Conservation (phyloP, 2,329 filamentous ascomycete genomes). For the Fusarium devonianum region DNA sequence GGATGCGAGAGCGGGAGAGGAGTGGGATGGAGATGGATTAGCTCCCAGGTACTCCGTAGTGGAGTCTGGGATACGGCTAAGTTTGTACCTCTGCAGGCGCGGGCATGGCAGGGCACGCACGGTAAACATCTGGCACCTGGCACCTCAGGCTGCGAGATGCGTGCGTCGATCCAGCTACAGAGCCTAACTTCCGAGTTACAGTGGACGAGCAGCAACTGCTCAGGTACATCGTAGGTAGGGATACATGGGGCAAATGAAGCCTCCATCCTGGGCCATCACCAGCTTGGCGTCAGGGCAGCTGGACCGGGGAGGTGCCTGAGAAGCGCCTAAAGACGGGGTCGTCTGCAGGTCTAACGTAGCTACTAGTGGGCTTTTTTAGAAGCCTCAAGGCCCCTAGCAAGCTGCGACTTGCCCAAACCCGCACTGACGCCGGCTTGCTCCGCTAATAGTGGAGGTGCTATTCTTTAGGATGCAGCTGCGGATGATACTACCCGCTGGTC, state of each 20-base stretch:
- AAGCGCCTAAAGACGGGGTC: constrained; percentile 40
- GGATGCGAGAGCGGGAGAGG: constrained; percentile 33
- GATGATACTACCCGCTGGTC: constrained; percentile 9
- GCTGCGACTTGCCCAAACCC: constrained; percentile 24
- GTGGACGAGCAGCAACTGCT: background rate
- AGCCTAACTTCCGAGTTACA: too few relatives aligned
- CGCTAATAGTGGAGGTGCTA: constrained; percentile 36
- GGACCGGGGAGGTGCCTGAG: constrained; percentile 31
- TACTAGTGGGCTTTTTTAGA: constrained; percentile 29
- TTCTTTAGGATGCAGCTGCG: constrained; percentile 24
- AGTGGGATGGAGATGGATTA: constrained; percentile 39
- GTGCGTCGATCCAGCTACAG: too few relatives aligned
- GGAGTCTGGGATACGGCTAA: constrained; percentile 32
- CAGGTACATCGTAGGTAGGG: constrained; percentile 7
- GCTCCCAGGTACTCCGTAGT: constrained; percentile 32
- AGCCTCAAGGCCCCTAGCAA: constrained; percentile 29
- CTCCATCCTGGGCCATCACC: constrained; percentile 18
- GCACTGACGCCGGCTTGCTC: constrained; percentile 37
- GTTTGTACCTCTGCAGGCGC: constrained; percentile 30
- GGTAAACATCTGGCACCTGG: background rate
- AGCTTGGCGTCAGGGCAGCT: constrained; percentile 21
- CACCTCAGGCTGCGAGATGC: background rate
- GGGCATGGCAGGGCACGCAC: too few relatives aligned
- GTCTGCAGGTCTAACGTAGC: constrained; percentile 30
- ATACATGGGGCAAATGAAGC: constrained; percentile 21